Percentiles rank a stretch among this genome's conserved stretches.
These are phyloP conservation scores for Geotrichum candidum DNA, from an alignment of 1,139 yeast species.

Conservation along the genomic window DNA sequence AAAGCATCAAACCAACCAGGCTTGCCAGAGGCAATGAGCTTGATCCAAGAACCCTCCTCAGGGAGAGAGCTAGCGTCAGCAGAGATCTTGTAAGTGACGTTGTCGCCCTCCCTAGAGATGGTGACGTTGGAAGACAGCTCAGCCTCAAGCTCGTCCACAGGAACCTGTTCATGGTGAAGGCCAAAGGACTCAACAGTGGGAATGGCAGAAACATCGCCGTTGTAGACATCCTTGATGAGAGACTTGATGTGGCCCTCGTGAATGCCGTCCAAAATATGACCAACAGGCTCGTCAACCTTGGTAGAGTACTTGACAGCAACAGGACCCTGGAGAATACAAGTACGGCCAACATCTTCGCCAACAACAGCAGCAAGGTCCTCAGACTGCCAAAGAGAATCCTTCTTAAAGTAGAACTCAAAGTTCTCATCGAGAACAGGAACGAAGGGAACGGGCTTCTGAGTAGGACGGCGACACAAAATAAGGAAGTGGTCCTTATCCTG, in stretches of 20 bases:
- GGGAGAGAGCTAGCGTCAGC: conserved; percentile 35
- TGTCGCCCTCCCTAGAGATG: conserved; percentile 35
- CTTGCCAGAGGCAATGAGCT: conserved; percentile 69
- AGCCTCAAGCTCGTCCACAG: conserved; percentile 36
- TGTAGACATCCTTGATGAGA: conserved; percentile 64
- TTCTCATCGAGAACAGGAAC: conserved; percentile 92
- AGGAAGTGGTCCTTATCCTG: conserved; percentile 94
- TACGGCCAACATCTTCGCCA: conserved; percentile 93
- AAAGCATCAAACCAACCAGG: conserved; percentile 92
- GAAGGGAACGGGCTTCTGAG: conserved; percentile 96
- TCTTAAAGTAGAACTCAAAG: conserved; percentile 94
- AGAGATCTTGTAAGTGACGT: conserved; percentile 46
- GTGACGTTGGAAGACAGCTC: conserved; percentile 33
- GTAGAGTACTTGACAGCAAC: conserved; percentile 93
- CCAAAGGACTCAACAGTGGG: conserved; percentile 91
- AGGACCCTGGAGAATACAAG: conserved; percentile 97
- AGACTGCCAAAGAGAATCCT: conserved; percentile 98
- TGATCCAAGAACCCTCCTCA: conserved; percentile 56
- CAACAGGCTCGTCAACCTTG: conserved; percentile 85
- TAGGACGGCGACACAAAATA: conserved; percentile 73
- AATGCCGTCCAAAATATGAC: conserved; percentile 78
- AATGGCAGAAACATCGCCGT: conserved; percentile 60
- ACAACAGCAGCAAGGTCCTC: conserved; percentile 95
- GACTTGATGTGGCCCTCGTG: conserved; percentile 83
- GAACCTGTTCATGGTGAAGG: conserved; percentile 42